A percentile compares a stretch with the other conserved stretches of the same genome.
phyloP scores from a whole-genome alignment of 768 basidiomycete genomes.

The Mycena polygramma region DNA sequence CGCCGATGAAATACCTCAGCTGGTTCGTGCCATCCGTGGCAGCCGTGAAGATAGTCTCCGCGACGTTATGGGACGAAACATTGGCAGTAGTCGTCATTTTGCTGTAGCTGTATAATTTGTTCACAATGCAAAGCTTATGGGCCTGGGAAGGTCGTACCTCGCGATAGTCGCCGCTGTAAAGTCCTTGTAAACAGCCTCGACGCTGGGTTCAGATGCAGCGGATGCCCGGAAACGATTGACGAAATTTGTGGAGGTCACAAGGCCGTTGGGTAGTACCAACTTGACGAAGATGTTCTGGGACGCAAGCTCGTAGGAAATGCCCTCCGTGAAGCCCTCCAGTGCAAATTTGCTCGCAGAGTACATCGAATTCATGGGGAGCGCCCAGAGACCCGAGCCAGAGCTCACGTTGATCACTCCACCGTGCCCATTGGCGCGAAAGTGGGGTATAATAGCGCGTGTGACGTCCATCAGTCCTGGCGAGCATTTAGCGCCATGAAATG shows the following conservation, averaged over 20 bases:
- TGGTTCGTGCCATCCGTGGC: neutral
- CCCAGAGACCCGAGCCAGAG: too few relatives aligned
- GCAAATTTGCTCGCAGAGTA: too few relatives aligned
- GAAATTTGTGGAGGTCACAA: neutral
- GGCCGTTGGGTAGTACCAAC: neutral
- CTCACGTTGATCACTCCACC: too few relatives aligned
- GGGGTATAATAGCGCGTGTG: too few relatives aligned
- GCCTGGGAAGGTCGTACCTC: too few relatives aligned
- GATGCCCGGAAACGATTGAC: neutral
- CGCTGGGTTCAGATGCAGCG: neutral
- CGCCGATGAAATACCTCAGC: neutral
- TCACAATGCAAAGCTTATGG: too few relatives aligned
- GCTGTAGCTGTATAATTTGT: neutral
- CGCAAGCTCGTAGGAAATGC: too few relatives aligned
- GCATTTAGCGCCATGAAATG: too few relatives aligned
- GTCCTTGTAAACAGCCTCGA: neutral
- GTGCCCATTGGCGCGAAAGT: too few relatives aligned
- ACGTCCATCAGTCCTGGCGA: too few relatives aligned
- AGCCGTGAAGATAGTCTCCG: neutral
- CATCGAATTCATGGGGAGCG: too few relatives aligned
- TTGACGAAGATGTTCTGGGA: neutral
- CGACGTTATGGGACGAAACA: neutral
- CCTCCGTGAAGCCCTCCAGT: too few relatives aligned
- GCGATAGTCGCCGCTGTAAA: neutral
- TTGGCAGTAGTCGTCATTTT: neutral